Percentiles rank a stretch among this genome's conserved stretches.
Conservation (phyloP, 768 basidiomycete genomes). For the Tulasnella sp. region DNA sequence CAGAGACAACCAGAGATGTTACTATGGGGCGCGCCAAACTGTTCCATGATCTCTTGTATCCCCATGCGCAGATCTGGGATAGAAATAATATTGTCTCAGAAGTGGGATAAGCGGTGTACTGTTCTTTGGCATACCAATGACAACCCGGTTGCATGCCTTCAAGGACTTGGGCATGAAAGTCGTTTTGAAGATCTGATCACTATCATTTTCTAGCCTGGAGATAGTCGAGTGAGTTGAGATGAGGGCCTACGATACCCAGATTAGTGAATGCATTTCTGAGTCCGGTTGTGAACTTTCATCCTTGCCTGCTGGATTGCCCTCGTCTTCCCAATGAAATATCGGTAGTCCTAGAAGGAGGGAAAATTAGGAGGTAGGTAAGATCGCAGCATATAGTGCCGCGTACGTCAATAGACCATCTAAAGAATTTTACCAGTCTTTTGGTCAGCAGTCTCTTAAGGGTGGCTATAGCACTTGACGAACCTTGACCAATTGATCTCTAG, state of each 20-base stretch:
- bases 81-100: neutral
- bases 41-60: slow-evolving; percentile 18
- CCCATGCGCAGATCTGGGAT: slow-evolving; percentile 18
- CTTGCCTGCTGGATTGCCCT: slow-evolving; percentile 19
- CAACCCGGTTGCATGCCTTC: slow-evolving; percentile 18
- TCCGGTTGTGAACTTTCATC: no score
- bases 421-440: no score
- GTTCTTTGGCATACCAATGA: slow-evolving; percentile 13
- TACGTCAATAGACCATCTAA: slow-evolving; percentile 21
- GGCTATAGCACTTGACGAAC: neutral
- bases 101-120: neutral
- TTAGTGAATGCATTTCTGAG: neutral
- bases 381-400: neutral
- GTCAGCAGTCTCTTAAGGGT: no score
- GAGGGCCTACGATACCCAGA: slow-evolving; percentile 14
- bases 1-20: slow-evolving; percentile 14
- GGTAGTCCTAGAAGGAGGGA: slow-evolving; percentile 13
- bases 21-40: slow-evolving; percentile 16
- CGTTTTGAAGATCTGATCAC: slow-evolving; percentile 18
- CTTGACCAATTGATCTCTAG: slow-evolving; percentile 26
- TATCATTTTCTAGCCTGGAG: slow-evolving; percentile 18
- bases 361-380: no score
- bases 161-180: slow-evolving; percentile 20
- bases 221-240: slow-evolving; percentile 22
- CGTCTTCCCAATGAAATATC: slow-evolving; percentile 17